Evolutionary conservation across 257 asterid species (phyloP), one percentile per base, ranked within the genome.

Genomic region (Asclepias syriaca): DNA sequence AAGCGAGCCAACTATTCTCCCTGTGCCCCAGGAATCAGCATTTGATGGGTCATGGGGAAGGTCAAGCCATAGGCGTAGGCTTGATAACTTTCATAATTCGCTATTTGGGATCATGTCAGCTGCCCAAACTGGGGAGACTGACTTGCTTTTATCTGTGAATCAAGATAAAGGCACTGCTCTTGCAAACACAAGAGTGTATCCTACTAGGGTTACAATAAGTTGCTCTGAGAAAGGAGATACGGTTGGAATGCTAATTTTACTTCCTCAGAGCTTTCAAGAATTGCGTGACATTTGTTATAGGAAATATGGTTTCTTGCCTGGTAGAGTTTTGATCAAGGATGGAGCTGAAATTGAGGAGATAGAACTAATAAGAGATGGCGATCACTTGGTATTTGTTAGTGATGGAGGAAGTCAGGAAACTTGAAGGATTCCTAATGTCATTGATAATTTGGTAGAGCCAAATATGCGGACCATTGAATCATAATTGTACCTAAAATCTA

Each of bases 81-180:
- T 81, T 27, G 86, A 76, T 58, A 85, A 84, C 65, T 89, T 85
- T 71, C 78, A 84, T 53, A 92, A 92, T 74, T 92, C 98, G 70
- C 81, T 92, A 21, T 89, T 89, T 22, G 98, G 98, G 78, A 86
- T 92, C 37, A 87, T 89, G 93, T 85, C 96, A 13, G 87, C 96
- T 39, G 87, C 83, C 53, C 89, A 82, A 70, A 82, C 74, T 58
- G 87, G 87, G 46, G 90, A 81, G 27, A 72, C 29, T 19, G 82
- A 73, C 70, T 49, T 80, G 55, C 67, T 75, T 57, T 24, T 73
- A 24, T 59, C 87, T 0, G 64, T 55, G 63, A 82, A 82, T 37
- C 78, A 70, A 68, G 45, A 75, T 7, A 65, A 51, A 15, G 45
- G 67, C 32, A 29, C 77, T 22, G 7, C 70, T 13, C 57, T 3